These are phyloP conservation scores for Pholiota conissans DNA, from an alignment of 768 basidiomycete genomes.

Conservation along the genomic window DNA sequence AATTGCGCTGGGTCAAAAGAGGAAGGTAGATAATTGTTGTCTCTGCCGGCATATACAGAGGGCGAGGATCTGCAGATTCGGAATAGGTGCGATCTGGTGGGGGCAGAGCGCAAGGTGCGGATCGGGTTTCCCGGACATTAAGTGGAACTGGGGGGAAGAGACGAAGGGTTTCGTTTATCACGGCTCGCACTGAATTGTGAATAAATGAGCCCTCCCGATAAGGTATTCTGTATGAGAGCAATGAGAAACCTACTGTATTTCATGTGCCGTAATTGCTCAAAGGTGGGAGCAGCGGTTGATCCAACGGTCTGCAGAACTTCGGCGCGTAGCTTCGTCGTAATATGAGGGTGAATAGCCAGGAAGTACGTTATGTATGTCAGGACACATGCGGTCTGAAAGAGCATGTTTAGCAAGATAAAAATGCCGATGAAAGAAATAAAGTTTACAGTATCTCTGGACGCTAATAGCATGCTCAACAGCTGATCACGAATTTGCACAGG, in stretches of 20 bases:
- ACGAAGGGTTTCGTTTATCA: slow-evolving; percentile 77
- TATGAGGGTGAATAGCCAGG: slow-evolving; percentile 62
- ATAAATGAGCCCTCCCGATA: neutral
- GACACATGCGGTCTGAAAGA: slow-evolving; percentile 59
- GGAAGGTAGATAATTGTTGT: slow-evolving; percentile 62
- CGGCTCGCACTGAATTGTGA: slow-evolving; percentile 57
- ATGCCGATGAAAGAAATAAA: neutral
- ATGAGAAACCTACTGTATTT: slow-evolving; percentile 54
- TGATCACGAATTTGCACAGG: slow-evolving; percentile 70
- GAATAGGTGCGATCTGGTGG: slow-evolving; percentile 47
- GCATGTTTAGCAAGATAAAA: neutral
- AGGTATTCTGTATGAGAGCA: neutral
- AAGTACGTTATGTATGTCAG: slow-evolving; percentile 73
- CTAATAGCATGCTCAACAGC: slow-evolving; percentile 73
- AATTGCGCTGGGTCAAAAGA: slow-evolving; percentile 66
- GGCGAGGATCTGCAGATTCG: slow-evolving; percentile 28
- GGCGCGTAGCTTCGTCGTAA: slow-evolving; percentile 49
- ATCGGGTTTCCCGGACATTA: slow-evolving; percentile 62
- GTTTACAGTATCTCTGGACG: slow-evolving; percentile 72
- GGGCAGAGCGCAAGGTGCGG: slow-evolving; percentile 49
- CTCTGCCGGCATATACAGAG: slow-evolving; percentile 58
- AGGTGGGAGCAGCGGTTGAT: slow-evolving; percentile 44
- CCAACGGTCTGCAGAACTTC: slow-evolving; percentile 65
- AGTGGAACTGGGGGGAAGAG: slow-evolving; percentile 80
- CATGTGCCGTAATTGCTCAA: slow-evolving; percentile 56